Conservation (phyloP, 2,329 filamentous ascomycete genomes). For the Colletotrichum sansevieriae region DNA sequence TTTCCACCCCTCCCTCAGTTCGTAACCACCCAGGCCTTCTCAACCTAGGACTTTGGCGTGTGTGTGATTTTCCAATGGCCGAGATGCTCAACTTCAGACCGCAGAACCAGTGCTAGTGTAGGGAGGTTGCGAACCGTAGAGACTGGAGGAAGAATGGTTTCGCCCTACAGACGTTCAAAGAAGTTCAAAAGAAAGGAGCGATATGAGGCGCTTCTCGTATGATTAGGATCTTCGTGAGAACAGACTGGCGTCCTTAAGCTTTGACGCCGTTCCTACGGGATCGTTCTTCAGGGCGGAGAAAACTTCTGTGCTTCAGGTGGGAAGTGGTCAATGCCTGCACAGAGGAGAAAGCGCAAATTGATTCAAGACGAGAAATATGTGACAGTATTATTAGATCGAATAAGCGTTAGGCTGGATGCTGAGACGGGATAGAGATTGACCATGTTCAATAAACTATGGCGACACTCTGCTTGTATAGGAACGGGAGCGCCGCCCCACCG, state of each 20-base stretch:
- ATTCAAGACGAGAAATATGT: not conserved
- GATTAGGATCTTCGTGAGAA: constrained; percentile 31
- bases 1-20: not conserved
- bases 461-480: constrained; percentile 13
- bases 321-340: constrained; percentile 33
- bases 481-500: not conserved
- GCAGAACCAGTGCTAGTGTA: no score
- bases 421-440: constrained; percentile 4
- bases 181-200: not conserved
- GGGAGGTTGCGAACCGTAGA: not conserved
- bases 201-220: not conserved
- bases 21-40: not conserved
- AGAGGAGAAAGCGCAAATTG: constrained; percentile 13
- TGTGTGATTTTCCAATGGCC: not conserved
- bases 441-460: not conserved
- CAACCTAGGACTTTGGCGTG: not conserved
- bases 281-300: not conserved
- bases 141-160: not conserved
- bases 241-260: constrained; percentile 36
- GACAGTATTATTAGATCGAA: constrained; percentile 12
- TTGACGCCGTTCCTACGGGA: constrained; percentile 11
- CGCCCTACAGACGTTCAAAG: not conserved
- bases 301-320: constrained; percentile 10
- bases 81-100: not conserved
- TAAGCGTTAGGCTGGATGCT: constrained; percentile 7